These are phyloP conservation scores for Hondaea fermentalgiana DNA, from an alignment of 108 stramenopile species.

Conservation along the genomic window DNA sequence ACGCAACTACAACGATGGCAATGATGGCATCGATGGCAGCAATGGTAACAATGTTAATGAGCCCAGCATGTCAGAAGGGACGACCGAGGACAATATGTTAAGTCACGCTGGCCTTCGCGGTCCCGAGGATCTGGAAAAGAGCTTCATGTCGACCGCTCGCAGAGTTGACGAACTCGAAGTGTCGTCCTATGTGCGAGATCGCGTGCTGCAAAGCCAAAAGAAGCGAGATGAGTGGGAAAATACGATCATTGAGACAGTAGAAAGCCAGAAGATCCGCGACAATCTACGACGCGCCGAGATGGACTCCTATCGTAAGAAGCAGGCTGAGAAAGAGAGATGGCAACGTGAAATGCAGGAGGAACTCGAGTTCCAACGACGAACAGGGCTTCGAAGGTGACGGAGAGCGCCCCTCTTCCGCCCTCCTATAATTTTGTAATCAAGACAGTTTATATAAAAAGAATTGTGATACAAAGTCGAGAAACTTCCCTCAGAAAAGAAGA, in stretches of 20 bases:
- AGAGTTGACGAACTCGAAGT: not conserved
- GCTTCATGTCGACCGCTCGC: too few species aligned
- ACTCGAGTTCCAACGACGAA: not conserved
- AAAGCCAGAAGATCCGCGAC: not conserved
- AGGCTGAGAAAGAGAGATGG: not conserved
- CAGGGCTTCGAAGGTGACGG: not conserved
- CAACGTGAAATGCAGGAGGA: not conserved
- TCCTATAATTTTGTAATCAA: too few species aligned
- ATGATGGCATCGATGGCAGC: not conserved
- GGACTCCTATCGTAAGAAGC: not conserved
- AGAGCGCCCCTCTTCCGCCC: too few species aligned
- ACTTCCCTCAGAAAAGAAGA: too few species aligned
- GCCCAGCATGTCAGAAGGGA: too few species aligned
- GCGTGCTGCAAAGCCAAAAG: not conserved
- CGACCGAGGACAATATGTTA: too few species aligned
- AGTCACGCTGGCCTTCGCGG: too few species aligned
- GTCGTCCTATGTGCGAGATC: not conserved
- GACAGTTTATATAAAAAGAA: too few species aligned
- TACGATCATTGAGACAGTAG: not conserved
- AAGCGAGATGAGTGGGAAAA: not conserved
- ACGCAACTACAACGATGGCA: not conserved
- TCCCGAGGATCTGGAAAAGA: too few species aligned
- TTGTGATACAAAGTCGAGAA: too few species aligned
- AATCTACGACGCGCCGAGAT: not conserved
- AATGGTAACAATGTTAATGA: not conserved